Percentiles rank a stretch among this genome's conserved stretches.
Evolutionary conservation across 2,329 filamentous ascomycete genomes (phyloP).

Genomic region (Cercospora zeina): DNA sequence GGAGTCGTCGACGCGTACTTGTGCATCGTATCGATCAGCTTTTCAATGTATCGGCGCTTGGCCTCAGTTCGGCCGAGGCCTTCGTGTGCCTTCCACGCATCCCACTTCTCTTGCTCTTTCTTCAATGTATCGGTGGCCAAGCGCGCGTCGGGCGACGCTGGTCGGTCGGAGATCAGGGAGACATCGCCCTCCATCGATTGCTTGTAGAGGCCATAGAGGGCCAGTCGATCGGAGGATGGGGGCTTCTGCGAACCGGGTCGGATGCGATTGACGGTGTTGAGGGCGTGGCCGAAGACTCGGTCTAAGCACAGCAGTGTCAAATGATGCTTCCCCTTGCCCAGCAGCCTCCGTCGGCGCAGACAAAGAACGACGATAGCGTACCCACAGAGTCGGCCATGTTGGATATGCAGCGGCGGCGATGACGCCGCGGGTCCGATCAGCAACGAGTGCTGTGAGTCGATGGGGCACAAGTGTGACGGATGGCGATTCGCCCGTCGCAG

Average conservation of each 20-base stretch:
- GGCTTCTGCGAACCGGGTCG: slow-evolving; percentile 89
- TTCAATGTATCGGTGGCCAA: slow-evolving; percentile 29
- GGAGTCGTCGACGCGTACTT: slow-evolving; percentile 82
- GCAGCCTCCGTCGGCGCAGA: background rate
- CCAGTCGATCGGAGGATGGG: slow-evolving; percentile 78
- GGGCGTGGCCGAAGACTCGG: slow-evolving; percentile 96
- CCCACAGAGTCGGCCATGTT: slow-evolving; percentile 39
- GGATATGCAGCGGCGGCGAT: slow-evolving; percentile 3
- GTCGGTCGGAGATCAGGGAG: slow-evolving; percentile 87
- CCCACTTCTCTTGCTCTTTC: slow-evolving; percentile 56
- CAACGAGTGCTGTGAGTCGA: background rate
- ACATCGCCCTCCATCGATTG: slow-evolving; percentile 99
- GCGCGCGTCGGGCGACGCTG: slow-evolving; percentile 43
- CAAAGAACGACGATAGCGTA: slow-evolving; percentile 20
- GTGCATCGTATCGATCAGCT: slow-evolving; percentile 95
- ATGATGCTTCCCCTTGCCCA: background rate
- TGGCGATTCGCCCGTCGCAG: background rate
- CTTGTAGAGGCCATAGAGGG: slow-evolving; percentile 97
- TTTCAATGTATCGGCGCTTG: slow-evolving; percentile 90
- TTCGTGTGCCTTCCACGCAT: slow-evolving; percentile 90
- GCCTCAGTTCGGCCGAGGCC: slow-evolving; percentile 85
- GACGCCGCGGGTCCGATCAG: background rate
- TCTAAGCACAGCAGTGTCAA: slow-evolving; percentile 56
- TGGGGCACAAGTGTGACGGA: background rate
- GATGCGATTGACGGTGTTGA: slow-evolving; percentile 98